Evolutionary conservation across 352 stramenopile genomes (phyloP), one percentile per base, ranked within the genome.

Genomic region (Peronospora farinosa): DNA sequence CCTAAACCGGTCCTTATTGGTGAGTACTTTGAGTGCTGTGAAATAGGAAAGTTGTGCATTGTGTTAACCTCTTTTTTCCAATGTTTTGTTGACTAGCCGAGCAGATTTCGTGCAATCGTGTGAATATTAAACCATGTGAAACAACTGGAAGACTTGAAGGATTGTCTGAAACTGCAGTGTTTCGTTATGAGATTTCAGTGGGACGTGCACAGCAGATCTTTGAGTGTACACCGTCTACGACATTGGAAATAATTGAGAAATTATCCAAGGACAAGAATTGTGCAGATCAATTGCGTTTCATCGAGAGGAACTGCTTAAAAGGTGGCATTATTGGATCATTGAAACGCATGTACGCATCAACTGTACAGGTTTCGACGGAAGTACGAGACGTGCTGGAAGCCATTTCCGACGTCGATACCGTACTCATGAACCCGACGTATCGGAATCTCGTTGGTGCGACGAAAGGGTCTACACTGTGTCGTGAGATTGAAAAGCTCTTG

Each of bases 171-270:
- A 28, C 19, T 3, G 35, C 69, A 21, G 39, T 51, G 19, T 90
- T 86, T 57, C 69, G 63, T 9, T 90, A 88, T 53, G 72, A 85
- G 51, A 84, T 90, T 41, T 77, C 71, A 12, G 61, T 88, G 23
- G 79, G 79, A 7, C 53, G 60, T 30, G 67, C 51, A 17, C 68
- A 72, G 9, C 67, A 78, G 31, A 69, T 71, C 41, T 90, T 90
- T 47, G 64, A 75, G 38, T 90, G 79, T 56, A 79, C 73, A 23
- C 74, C 79, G 10, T 63, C 71, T 0, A 81, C 65, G 32, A 72
- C 79, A 10, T 42, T 85, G 16, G 65, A 75, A 15, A 58, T 88
- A 30, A 77, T 84, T 51, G 83, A 81, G 63, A 65, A 59, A 17
- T 54, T 90, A 23, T 64, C 60, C 1, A 66, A 55, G 23, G 76